Percentiles rank a stretch among this genome's conserved stretches.
phyloP scores from a whole-genome alignment of 306 rosid genomes.

The Vicia villosa region DNA sequence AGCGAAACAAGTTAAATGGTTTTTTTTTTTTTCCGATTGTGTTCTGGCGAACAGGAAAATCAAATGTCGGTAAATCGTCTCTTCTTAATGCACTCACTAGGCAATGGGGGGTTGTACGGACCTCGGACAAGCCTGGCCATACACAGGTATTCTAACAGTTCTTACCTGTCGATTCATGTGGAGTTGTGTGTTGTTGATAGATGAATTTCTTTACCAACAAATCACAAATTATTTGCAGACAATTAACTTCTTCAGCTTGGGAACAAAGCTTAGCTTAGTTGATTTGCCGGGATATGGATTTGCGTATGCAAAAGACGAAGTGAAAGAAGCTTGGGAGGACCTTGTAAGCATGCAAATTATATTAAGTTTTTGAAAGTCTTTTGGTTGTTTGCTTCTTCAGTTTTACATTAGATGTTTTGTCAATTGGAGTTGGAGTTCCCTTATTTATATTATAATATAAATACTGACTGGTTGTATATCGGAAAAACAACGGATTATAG shows the following conservation, averaged over 20 bases:
- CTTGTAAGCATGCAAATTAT: constrained; percentile 68
- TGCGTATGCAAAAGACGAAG: constrained; percentile 97
- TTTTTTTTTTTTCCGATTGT: constrained; percentile 17
- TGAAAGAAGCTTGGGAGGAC: constrained; percentile 95
- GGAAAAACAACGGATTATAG: constrained; percentile 45
- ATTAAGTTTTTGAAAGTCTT: constrained; percentile 16
- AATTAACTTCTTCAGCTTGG: constrained; percentile 81
- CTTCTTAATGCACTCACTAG: constrained; percentile 91
- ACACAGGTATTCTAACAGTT: constrained; percentile 65
- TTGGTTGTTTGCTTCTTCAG: not conserved
- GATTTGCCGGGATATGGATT: constrained; percentile 99
- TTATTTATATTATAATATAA: not conserved
- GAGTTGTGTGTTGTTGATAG: not conserved
- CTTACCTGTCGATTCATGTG: not conserved
- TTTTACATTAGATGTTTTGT: not conserved
- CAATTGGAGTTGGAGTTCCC: constrained; percentile 8
- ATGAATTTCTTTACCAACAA: constrained; percentile 26
- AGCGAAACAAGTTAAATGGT: constrained; percentile 26
- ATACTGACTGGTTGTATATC: not conserved
- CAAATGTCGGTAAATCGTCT: constrained; percentile 96
- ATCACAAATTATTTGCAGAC: constrained; percentile 57
- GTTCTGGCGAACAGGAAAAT: constrained; percentile 69
- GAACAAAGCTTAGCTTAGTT: constrained; percentile 73
- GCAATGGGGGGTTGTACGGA: constrained; percentile 95
- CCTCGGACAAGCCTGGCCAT: constrained; percentile 93